A percentile compares a stretch with the other conserved stretches of the same genome.
Conservation (phyloP, 139 green algal genomes). For the Tetratostichococcus sp. region DNA sequence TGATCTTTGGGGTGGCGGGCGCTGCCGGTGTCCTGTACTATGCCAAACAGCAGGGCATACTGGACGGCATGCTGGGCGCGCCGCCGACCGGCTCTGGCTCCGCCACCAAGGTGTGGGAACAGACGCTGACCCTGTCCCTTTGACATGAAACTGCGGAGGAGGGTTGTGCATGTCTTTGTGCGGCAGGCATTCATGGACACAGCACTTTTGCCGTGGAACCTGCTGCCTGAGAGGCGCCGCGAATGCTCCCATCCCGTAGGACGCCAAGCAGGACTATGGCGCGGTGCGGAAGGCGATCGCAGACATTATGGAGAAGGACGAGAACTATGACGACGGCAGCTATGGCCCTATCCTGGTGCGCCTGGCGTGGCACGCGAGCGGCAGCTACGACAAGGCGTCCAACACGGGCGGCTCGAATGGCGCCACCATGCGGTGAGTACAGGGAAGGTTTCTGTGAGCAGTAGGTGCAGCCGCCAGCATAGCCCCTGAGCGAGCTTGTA, state of each 20-base stretch:
- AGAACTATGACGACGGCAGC: constrained; percentile 78
- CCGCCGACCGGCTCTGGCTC: constrained; percentile 9
- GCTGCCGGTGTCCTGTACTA: constrained; percentile 31
- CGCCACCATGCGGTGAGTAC: constrained; percentile 77
- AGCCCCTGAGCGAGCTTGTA: no score
- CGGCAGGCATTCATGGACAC: not conserved
- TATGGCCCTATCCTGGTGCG: constrained; percentile 70
- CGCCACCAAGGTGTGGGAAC: not conserved
- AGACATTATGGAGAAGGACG: constrained; percentile 53
- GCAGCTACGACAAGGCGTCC: constrained; percentile 78
- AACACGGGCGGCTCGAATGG: constrained; percentile 68
- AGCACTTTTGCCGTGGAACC: not conserved
- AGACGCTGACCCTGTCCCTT: no score
- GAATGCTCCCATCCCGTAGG: not conserved
- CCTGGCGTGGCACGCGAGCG: constrained; percentile 76
- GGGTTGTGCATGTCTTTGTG: no score
- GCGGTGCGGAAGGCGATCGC: constrained; percentile 66
- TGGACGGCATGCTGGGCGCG: constrained; percentile 32
- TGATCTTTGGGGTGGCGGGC: constrained; percentile 27
- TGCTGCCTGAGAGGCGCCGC: no score
- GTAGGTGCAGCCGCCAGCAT: no score
- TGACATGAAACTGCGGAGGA: no score
- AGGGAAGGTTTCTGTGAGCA: no score
- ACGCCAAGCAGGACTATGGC: constrained; percentile 60
- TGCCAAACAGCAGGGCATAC: constrained; percentile 38